Evolutionary conservation across 208 protist genomes (phyloP), one percentile per base, ranked within the genome.

Genomic region (Wallacemonas rigidus): DNA sequence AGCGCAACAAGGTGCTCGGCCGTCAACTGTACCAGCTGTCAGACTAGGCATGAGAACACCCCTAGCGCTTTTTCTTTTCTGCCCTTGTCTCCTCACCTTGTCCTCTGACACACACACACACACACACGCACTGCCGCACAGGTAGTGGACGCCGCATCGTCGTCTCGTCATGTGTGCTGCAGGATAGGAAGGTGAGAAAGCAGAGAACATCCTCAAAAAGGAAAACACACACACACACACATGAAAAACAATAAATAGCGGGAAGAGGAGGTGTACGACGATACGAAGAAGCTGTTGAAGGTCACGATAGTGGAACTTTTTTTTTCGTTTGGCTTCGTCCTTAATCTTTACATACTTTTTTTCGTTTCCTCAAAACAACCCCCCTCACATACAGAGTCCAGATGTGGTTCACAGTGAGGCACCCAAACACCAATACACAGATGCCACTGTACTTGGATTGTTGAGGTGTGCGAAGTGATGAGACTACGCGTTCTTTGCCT

Each of bases 1-100:
- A 96, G 70, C 91, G 93, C 62, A 97, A 97, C 77, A 88, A 84
- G 75, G 85, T 90, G 53, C 71, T 94, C 26, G 89, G 82, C 51
- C 91, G 90, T 58, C 87, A 83, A 64, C 48, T 75, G 4, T 97
- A 93, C 67, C 77, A 93, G 65, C 81, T 97, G 38, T 69, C 63
- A 1, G 74, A 86, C 15, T 84, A 90, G 70, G 56, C 67, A 77
- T 43, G 71, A 50, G 45, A 7, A 56, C 3, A 11, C 48, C n/a
- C 41, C 54, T 40, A 40, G 41, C 43, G 47, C 69, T 45, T 39
- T 55, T 76, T 69, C 69, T 70, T 70, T 55, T 75, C 36, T 70
- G 39, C 41, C 54, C 53, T 55, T 54, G 17, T 68, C n/a, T 63
- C 11, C 26, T 45, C 5, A 26, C 26, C 26, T 26, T 26, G 26